Base-by-base conservation (phyloP, 108 stramenopile genomes). In the Cyclotella choctawhatcheeana region DNA sequence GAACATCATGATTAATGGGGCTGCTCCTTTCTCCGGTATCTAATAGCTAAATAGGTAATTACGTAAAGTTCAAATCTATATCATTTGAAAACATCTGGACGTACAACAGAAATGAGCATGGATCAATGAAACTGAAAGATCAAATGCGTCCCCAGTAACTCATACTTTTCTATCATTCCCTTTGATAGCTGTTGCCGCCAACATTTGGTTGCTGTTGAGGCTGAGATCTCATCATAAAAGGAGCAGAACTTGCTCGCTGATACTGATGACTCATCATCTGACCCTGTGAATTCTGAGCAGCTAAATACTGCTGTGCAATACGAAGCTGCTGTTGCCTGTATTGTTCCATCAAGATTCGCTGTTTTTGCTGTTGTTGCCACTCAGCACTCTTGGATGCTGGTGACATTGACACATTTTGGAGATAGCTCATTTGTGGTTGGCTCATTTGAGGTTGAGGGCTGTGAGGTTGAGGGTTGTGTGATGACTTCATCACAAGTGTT, bases 401-500 rank as follows among this genome's bases (percentile, higher is more conserved):
- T n/a, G 48, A n/a, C 4, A n/a, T 50, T 17, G 48, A n/a, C n/a
- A n/a, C n/a, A n/a, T n/a, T n/a, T 18, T 50, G 48, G 4, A 13
- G 18, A n/a, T n/a, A 18, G 13, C 18, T 10, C 12, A 17, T 18
- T 40, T 40, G 37, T n/a, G 48, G 48, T n/a, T 50, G 18, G 48
- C 18, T 50, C 48, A 50, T n/a, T 50, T n/a, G n/a, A n/a, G n/a
- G n/a, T n/a, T n/a, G n/a, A n/a, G n/a, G n/a, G n/a, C n/a, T n/a
- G n/a, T 50, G 48, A 13, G 4, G 13, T 50, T 50, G 12, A 50
- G 48, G 4, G 17, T 50, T 50, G 32, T 66, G 65, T 3, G 65
- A 52, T 12, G 65, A 66, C 26, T 66, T 66, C 65, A 66, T 66
- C 5, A 66, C 65, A 20, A 66, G 65, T 1, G 65, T 66, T n/a